A percentile compares a stretch with the other conserved stretches of the same genome.
These are phyloP conservation scores for Candida arabinofermentans DNA, from an alignment of 805 yeast species.

Conservation along the genomic window DNA sequence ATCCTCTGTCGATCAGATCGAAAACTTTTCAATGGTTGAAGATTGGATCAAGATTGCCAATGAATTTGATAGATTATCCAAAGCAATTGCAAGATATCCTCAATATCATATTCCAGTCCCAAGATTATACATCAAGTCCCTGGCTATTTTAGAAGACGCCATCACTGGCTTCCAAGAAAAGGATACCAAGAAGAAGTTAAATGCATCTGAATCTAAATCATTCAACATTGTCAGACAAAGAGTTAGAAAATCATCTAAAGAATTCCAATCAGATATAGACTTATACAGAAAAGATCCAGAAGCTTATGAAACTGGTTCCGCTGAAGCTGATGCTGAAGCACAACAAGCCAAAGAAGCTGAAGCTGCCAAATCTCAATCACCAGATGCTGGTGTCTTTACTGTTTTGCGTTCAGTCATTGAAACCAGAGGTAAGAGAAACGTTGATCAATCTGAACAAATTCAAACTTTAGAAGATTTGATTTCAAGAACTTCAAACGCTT, in stretches of 20 bases:
- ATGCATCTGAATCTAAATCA: slow-evolving; percentile 80
- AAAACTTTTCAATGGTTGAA: slow-evolving; percentile 59
- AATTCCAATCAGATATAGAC: slow-evolving; percentile 55
- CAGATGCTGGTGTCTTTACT: slow-evolving; percentile 56
- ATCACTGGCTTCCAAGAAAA: slow-evolving; percentile 49
- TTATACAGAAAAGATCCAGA: slow-evolving; percentile 68
- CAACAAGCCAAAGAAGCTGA: slow-evolving; percentile 33
- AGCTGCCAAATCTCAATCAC: slow-evolving; percentile 35
- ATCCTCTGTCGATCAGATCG: slow-evolving; percentile 60
- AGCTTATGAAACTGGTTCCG: slow-evolving; percentile 55
- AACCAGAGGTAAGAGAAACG: slow-evolving; percentile 92
- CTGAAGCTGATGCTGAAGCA: slow-evolving; percentile 22
- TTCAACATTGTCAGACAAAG: slow-evolving; percentile 86
- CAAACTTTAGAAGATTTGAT: slow-evolving; percentile 60
- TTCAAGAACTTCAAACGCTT: slow-evolving; percentile 50
- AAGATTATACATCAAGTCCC: slow-evolving; percentile 58
- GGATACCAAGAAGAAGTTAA: slow-evolving; percentile 62
- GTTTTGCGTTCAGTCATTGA: slow-evolving; percentile 74
- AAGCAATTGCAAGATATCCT: slow-evolving; percentile 59
- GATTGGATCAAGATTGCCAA: slow-evolving; percentile 75
- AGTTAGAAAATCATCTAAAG: slow-evolving; percentile 73
- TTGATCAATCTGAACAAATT: slow-evolving; percentile 79
- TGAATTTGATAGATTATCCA: slow-evolving; percentile 76
- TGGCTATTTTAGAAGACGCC: slow-evolving; percentile 70
- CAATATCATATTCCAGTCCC: slow-evolving; percentile 81